Percentiles rank a stretch among this genome's conserved stretches.
Conservation (phyloP, 2,329 filamentous ascomycete species). For the Microsporum ferrugineum region DNA sequence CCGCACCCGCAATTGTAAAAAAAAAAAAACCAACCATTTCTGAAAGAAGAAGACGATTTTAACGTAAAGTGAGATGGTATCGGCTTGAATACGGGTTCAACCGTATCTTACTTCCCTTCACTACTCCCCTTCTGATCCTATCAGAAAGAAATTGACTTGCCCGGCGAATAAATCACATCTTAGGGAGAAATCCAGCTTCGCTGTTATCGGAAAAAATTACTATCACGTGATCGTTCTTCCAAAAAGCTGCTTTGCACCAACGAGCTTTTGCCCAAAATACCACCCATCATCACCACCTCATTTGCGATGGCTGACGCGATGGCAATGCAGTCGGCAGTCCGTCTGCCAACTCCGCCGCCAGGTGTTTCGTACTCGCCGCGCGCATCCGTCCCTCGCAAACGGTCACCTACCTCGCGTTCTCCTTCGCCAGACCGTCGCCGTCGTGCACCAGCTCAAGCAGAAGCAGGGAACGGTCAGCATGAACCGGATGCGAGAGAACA, state of each 20-base stretch:
- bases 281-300: background rate
- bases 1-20: background rate
- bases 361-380: slow-evolving; percentile 39
- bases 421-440: slow-evolving; percentile 42
- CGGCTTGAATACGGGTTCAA: background rate
- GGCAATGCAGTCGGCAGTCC: slow-evolving; percentile 46
- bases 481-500: slow-evolving; percentile 42
- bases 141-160: background rate
- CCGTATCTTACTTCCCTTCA: background rate
- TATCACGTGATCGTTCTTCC: background rate
- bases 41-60: background rate
- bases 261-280: background rate
- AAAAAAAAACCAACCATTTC: slow-evolving; percentile 14
- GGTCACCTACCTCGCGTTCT: slow-evolving; percentile 45
- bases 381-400: slow-evolving; percentile 43
- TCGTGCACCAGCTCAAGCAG: slow-evolving; percentile 36
- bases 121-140: background rate
- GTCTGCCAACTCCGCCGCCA: slow-evolving; percentile 46
- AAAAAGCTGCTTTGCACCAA: background rate
- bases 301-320: slow-evolving; percentile 33
- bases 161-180: background rate
- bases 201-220: background rate
- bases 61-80: background rate
- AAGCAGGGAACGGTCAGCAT: slow-evolving; percentile 31
- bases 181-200: background rate